Evolutionary conservation across 176 grass and related monocot species (phyloP).

Genomic region (Avena insularis): DNA sequence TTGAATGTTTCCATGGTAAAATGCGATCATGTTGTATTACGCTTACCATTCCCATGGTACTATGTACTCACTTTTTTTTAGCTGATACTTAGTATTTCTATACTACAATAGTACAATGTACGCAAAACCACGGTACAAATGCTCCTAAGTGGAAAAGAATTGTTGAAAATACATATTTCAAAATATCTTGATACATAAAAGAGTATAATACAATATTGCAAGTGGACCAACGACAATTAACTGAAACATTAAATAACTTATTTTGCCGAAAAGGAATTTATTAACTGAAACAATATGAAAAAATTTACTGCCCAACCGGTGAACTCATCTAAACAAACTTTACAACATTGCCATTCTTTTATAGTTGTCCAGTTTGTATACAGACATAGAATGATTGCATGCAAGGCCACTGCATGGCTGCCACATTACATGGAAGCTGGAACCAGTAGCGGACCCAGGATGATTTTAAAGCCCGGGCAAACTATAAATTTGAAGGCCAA

Average conservation of each 20-base stretch:
- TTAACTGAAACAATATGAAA: background rate
- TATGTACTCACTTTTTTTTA: background rate
- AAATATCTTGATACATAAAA: background rate
- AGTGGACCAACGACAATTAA: background rate
- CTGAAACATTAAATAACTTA: too few species aligned
- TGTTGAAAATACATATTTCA: background rate
- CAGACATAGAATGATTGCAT: slow-evolving; percentile 32
- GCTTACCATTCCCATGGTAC: background rate
- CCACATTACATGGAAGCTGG: background rate
- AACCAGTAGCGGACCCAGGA: background rate
- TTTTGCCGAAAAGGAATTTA: background rate
- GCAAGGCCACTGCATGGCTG: background rate
- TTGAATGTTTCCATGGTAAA: background rate
- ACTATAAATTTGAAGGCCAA: too few species aligned
- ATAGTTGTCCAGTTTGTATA: background rate
- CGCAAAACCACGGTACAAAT: background rate
- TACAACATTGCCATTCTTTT: background rate
- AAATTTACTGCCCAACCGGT: background rate
- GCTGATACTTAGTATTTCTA: background rate
- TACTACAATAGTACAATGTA: background rate
- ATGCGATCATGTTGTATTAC: background rate
- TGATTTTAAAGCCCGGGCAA: too few species aligned
- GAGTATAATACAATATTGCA: slow-evolving; percentile 2
- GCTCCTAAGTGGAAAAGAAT: background rate
- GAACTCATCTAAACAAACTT: background rate